Percentiles rank a stretch among this genome's conserved stretches.
Evolutionary conservation across 73 alveolate species (phyloP).

Genomic region (Chromera velia): DNA sequence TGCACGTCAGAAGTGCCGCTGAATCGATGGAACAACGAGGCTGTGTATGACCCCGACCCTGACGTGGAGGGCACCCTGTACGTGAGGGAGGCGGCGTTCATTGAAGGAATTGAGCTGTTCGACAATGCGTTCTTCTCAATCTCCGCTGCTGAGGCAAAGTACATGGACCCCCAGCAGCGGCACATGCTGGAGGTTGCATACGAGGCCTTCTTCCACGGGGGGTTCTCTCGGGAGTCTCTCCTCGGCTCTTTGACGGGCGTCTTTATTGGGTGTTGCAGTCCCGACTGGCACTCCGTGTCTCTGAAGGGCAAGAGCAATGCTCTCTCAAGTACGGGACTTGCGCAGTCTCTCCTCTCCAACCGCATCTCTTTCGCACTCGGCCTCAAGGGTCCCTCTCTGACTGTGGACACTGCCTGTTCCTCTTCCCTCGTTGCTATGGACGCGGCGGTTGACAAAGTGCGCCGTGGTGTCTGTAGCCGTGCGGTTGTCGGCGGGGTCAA

Average conservation of each 20-base stretch:
- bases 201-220: neutral
- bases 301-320: neutral
- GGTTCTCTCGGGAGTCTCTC: no score
- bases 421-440: neutral
- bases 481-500: no score
- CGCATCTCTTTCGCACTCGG: slow-evolving; percentile 3
- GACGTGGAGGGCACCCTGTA: neutral
- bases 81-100: slow-evolving; percentile 2
- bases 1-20: neutral
- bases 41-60: neutral
- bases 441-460: neutral
- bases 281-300: neutral
- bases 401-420: slow-evolving; percentile 2
- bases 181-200: neutral
- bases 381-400: neutral
- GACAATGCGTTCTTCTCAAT: neutral
- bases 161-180: slow-evolving; percentile 21
- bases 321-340: neutral
- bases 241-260: neutral
- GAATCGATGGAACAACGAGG: slow-evolving; percentile 5
- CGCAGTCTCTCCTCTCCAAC: slow-evolving; percentile 1
- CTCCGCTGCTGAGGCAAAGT: neutral
- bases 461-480: no score
- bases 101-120: slow-evolving; percentile 6
- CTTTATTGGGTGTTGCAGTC: neutral